Percentiles rank a stretch among this genome's conserved stretches.
These are phyloP conservation scores for Ogataea dorogensis DNA, from an alignment of 805 yeast species.

Conservation along the genomic window DNA sequence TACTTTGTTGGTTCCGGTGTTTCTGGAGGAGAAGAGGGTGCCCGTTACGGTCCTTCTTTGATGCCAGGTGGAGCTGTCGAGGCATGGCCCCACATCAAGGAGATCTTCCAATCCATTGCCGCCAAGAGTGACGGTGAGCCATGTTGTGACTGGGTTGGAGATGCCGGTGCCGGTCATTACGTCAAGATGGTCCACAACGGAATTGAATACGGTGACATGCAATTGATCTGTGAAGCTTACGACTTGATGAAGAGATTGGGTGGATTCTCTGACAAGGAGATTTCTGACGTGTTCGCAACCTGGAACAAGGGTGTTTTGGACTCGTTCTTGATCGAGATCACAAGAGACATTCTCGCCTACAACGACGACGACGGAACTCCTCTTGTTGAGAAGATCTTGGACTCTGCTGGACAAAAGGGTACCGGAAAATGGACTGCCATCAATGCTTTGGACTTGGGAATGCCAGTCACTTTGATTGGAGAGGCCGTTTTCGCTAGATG, in stretches of 20 bases:
- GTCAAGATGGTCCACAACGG: conserved; percentile 99
- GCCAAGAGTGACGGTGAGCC: conserved; percentile 99
- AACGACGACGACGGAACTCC: conserved; percentile 90
- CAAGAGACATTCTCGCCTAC: conserved; percentile 89
- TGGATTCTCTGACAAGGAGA: conserved; percentile 85
- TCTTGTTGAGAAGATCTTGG: conserved; percentile 93
- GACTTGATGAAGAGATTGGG: conserved; percentile 94
- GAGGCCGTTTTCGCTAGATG: conserved; percentile 98
- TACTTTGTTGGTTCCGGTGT: conserved; percentile 98
- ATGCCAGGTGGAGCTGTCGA: conserved; percentile 99
- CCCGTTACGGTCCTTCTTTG: conserved; percentile 97
- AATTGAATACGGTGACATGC: conserved; percentile 99
- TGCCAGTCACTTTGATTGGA: conserved; percentile 97
- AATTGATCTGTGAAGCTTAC: conserved; percentile 96
- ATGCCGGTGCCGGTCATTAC: conserved; percentile 98
- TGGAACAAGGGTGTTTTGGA: conserved; percentile 99
- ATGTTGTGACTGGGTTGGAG: conserved; percentile 99
- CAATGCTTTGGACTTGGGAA: conserved; percentile 95
- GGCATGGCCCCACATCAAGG: conserved; percentile 99
- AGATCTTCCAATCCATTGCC: conserved; percentile 91
- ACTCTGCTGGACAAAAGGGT: conserved; percentile 98
- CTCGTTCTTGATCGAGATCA: conserved; percentile 94
- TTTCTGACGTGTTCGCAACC: conserved; percentile 83
- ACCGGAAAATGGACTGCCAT: conserved; percentile 99
- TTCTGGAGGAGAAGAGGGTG: conserved; percentile 99